phyloP scores from a whole-genome alignment of 2,329 filamentous ascomycete genomes.

The Mycosphaerella arachidis region DNA sequence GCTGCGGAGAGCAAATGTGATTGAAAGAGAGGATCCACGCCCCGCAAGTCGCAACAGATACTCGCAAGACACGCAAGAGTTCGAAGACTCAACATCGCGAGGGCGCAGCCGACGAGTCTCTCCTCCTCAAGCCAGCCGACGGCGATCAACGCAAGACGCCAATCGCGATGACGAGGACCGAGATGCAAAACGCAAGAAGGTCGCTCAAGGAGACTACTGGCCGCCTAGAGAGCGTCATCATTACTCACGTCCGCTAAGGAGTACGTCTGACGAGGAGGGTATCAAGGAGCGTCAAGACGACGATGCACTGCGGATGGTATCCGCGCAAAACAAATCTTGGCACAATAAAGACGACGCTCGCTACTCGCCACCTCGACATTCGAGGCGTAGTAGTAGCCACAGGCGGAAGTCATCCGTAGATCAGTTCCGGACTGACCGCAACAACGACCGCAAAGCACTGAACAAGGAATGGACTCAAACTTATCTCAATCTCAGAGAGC shows the following conservation, averaged over 20 bases:
- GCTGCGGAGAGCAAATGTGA: slow-evolving; percentile 29
- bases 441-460: background rate
- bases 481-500: background rate
- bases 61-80: slow-evolving; percentile 4
- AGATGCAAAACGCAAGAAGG: slow-evolving; percentile 5
- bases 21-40: background rate
- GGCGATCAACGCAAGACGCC: background rate
- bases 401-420: background rate
- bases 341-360: background rate
- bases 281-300: background rate
- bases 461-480: background rate
- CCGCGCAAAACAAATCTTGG: background rate
- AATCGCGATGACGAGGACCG: background rate
- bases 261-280: background rate
- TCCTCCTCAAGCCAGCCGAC: background rate
- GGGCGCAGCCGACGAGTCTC: background rate
- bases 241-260: background rate
- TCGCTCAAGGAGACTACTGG: background rate
- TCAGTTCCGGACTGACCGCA: background rate
- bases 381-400: background rate
- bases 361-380: background rate
- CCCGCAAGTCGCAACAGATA: background rate
- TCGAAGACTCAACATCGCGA: background rate
- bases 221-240: slow-evolving; percentile 4
- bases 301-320: background rate